These are phyloP conservation scores for Elsinoe australis DNA, from an alignment of 2,329 filamentous ascomycete species.

Conservation along the genomic window DNA sequence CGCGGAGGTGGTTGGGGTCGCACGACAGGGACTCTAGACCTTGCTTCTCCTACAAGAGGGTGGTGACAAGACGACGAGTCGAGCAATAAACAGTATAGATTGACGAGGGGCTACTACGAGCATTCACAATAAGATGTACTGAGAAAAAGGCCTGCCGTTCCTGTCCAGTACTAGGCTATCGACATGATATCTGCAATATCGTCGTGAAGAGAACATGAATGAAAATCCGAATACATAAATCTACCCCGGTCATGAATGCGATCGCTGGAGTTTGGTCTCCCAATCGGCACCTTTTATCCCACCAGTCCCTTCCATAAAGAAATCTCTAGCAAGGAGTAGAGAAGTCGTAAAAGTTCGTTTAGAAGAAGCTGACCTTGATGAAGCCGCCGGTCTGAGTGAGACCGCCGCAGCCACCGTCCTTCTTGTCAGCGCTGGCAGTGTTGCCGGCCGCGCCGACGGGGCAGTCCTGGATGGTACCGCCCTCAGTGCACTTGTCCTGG, in stretches of 20 bases:
- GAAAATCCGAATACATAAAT: neutral
- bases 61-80: too few relatives aligned
- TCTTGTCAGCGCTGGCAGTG: neutral
- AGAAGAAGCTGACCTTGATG: constrained; percentile 12
- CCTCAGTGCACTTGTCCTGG: neutral
- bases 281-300: constrained; percentile 4
- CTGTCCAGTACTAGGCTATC: neutral
- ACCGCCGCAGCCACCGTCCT: constrained; percentile 14
- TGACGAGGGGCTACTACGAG: neutral
- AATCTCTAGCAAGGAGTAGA: constrained; percentile 8
- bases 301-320: neutral
- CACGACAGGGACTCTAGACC: neutral
- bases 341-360: neutral
- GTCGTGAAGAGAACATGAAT: constrained; percentile 13
- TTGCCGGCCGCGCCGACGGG: constrained; percentile 11
- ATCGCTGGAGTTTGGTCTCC: constrained; percentile 1
- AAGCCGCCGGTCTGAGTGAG: constrained; percentile 5
- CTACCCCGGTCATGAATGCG: constrained; percentile 3
- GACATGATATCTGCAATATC: neutral
- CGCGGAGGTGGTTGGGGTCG: neutral
- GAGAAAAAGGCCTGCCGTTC: neutral
- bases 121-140: neutral
- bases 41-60: too few relatives aligned
- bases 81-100: constrained; percentile 16
- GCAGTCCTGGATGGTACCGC: constrained; percentile 7